Base-by-base conservation (phyloP, 495 filamentous ascomycete species). In the Aspergillus haitiensis region DNA sequence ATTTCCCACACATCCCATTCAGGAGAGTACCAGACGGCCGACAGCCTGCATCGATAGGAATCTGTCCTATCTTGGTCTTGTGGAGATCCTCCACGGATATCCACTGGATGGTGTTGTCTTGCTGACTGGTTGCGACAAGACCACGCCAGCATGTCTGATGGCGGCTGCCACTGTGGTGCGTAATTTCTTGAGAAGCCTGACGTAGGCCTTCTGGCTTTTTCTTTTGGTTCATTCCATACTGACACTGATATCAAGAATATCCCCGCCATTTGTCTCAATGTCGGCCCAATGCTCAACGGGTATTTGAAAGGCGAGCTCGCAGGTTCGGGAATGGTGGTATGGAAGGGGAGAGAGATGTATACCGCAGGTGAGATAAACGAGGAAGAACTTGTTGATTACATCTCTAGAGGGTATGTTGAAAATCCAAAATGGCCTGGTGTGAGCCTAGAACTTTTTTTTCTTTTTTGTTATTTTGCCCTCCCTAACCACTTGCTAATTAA, bases 111-210 rank as follows among this genome's bases (percentile, higher is more conserved):
- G 80, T 9, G 79, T 84, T 16, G 80, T 84, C 13, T 62, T 84
- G 33, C 70, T 84, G 60, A 82, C 81, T 0, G 81, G 81, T n/a
- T 84, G 81, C 69, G 81, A 84, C 58, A 84, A 84, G 69, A 84
- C 79, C 7, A 83, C 79, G 0, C 81, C 81, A 32, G 81, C 80
- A 21, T 77, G 72, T 56, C 68, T 84, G 52, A 84, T 84, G 80
- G 80, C 81, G n/a, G 80, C 79, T 18, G 80, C 78, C 51, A 82
- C 80, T n/a, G 73, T 84, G 60, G 77, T 80, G 56, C 36, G 77
- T 73, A 15, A 49, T 1, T 12, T 53, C 56, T 13, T 18, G 16
- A 16, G 5, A 5, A 33, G 15, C 18, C 11, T 32, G 8, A n/a
- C 31, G 12, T 18, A 5, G 9, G 16, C 6, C 32, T 32, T 56